phyloP scores from a whole-genome alignment of 768 basidiomycete genomes.

The Mycena capillaripes region DNA sequence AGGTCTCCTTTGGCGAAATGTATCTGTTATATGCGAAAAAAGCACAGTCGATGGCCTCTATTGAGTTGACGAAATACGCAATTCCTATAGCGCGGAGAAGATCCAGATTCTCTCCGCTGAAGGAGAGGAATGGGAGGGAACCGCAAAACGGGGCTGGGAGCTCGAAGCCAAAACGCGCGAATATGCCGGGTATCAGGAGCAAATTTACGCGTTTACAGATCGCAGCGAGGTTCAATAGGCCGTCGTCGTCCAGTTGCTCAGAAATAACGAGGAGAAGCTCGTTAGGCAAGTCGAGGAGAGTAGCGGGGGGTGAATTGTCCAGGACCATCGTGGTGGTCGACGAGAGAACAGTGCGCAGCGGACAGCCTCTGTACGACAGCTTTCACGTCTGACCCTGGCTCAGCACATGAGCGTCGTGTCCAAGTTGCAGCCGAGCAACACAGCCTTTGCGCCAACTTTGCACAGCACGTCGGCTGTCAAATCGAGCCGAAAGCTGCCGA shows the following conservation, averaged over 20 bases:
- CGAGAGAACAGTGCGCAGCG: too few species aligned
- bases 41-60: neutral
- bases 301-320: neutral
- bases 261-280: slow-evolving; percentile 21
- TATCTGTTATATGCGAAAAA: neutral
- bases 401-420: too few species aligned
- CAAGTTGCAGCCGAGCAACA: too few species aligned
- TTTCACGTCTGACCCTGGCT: too few species aligned
- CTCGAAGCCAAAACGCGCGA: neutral
- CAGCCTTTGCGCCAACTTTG: too few species aligned
- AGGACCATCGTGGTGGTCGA: too few species aligned
- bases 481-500: too few species aligned
- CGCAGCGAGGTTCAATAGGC: slow-evolving; percentile 1
- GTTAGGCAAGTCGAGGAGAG: slow-evolving; percentile 20
- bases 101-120: neutral
- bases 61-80: neutral
- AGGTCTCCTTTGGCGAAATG: neutral
- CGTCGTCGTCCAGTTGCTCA: slow-evolving; percentile 14
- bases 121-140: neutral
- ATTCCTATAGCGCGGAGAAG: neutral
- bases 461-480: too few species aligned
- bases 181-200: slow-evolving; percentile 2
- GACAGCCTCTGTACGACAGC: too few species aligned
- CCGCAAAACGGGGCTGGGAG: neutral
- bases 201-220: slow-evolving; percentile 2